phyloP scores from a whole-genome alignment of 495 filamentous ascomycete species.

The Cercophora samala region DNA sequence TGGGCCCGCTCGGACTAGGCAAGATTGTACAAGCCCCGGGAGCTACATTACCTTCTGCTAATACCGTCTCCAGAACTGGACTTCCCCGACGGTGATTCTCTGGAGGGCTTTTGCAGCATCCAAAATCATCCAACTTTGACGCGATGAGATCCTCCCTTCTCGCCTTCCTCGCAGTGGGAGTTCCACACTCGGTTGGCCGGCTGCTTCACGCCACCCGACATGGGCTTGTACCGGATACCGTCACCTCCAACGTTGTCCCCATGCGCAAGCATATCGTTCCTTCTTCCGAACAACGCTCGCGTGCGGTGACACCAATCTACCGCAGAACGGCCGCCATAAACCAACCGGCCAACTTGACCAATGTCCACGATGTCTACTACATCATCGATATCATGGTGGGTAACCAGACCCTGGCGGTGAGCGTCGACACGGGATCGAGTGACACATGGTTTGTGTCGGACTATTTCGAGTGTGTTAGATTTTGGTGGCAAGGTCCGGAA shows the following conservation, averaged over 20 bases:
- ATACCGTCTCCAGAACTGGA: background rate
- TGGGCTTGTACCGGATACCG: background rate
- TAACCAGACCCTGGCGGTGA: constrained; percentile 44
- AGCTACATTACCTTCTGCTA: background rate
- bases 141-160: background rate
- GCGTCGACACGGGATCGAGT: constrained; percentile 61
- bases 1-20: background rate
- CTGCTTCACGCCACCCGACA: background rate
- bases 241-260: constrained; percentile 11
- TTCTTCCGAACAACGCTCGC: background rate
- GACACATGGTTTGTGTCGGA: constrained; percentile 57
- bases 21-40: background rate
- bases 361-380: constrained; percentile 36
- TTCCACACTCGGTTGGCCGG: background rate
- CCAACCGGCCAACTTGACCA: constrained; percentile 21
- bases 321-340: background rate
- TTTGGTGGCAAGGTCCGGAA: constrained; percentile 18
- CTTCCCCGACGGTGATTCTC: background rate
- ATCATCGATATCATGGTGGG: constrained; percentile 41
- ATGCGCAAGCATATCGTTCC: constrained; percentile 7
- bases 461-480: constrained; percentile 48
- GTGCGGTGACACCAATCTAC: background rate
- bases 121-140: background rate
- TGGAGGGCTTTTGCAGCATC: background rate
- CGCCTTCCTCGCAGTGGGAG: background rate